Percentiles rank a stretch among this genome's conserved stretches.
These are phyloP conservation scores for Penicillium sp. DNA, from an alignment of 2,329 filamentous ascomycete species.

Conservation along the genomic window DNA sequence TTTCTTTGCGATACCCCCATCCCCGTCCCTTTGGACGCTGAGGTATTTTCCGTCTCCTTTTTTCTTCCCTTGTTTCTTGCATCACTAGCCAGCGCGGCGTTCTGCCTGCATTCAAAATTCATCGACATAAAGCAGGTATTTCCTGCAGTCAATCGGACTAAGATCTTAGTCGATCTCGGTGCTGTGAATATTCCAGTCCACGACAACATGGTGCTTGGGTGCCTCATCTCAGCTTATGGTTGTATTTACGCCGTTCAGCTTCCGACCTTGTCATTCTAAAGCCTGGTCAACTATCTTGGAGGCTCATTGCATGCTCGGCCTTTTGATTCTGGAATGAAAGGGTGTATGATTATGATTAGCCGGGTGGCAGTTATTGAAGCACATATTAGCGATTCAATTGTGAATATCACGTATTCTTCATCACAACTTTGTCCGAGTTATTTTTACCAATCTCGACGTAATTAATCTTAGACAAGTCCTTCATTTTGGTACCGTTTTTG, in stretches of 20 bases:
- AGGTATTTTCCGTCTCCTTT: constrained; percentile 7
- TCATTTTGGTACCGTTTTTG: not conserved
- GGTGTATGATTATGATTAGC: constrained; percentile 17
- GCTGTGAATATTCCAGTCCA: constrained; percentile 2
- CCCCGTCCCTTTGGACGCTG: constrained; percentile 6
- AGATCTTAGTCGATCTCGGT: constrained; percentile 7
- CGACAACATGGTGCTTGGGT: constrained; percentile 9
- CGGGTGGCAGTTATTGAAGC: constrained; percentile 12
- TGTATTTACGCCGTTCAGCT: constrained; percentile 16
- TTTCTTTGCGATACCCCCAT: constrained; percentile 16
- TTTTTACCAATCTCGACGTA: not conserved
- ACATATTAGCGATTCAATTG: constrained; percentile 17
- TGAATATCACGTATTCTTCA: constrained; percentile 8
- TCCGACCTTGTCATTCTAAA: not conserved
- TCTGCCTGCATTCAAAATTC: constrained; percentile 14
- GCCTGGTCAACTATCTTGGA: not conserved
- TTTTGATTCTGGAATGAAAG: constrained; percentile 1
- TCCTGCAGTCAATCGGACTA: not conserved
- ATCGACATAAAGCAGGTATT: not conserved
- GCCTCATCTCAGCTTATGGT: constrained; percentile 12
- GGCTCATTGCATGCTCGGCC: not conserved
- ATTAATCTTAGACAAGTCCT: too few species aligned
- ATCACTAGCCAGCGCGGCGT: constrained; percentile 27
- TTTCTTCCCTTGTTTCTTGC: constrained; percentile 7
- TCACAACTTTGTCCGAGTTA: not conserved